Evolutionary conservation across 176 grass and related monocot genomes (phyloP), one percentile per base, ranked within the genome.

Genomic region (Carex parvula): DNA sequence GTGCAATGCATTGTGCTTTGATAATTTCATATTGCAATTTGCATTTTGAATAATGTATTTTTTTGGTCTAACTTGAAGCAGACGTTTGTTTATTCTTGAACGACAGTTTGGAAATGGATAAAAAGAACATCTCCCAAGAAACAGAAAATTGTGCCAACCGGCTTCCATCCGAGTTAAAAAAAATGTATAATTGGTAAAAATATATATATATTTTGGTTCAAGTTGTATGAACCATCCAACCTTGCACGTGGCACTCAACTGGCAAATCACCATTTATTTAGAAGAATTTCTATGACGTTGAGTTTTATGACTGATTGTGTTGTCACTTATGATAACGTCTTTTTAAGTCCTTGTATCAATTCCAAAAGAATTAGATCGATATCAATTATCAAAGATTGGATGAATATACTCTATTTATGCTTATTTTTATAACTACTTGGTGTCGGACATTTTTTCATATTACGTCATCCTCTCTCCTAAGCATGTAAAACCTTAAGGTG

Each of bases 201-300:
- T 2, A 29, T 35, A 17, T 30, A 50, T 83, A 24, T 50, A 17
- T 7, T 66, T 65, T 67, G 41, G 80, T 1, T 30, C 20, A 68
- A 67, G 60, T 66, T 66, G 48, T 33, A 44, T 13, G 1, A 53
- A 21, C 62, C 80, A 83, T 53, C 22, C 80, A 54, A 66, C 60
- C 80, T 83, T 83, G 58, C 80, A 68, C 61, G 80, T 83, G 80
- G 26, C 46, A 83, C 64, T 83, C 62, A 64, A 83, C 42, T 83
- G 80, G 44, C 80, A 35, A 54, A 32, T 33, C n/a, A 8, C 13
- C 5, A 41, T 46, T 42, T 63, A 5, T 44, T 39, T 41, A 13
- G 2, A 62, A 18, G 35, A 41, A 16, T 59, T 81, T n/a, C n/a
- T 24, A 46, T 42, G 79, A 26, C 10, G 3, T 3, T 22, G 4